These are phyloP conservation scores for Spiraea crenata DNA, from an alignment of 331 rosid genomes.

Conservation along the genomic window DNA sequence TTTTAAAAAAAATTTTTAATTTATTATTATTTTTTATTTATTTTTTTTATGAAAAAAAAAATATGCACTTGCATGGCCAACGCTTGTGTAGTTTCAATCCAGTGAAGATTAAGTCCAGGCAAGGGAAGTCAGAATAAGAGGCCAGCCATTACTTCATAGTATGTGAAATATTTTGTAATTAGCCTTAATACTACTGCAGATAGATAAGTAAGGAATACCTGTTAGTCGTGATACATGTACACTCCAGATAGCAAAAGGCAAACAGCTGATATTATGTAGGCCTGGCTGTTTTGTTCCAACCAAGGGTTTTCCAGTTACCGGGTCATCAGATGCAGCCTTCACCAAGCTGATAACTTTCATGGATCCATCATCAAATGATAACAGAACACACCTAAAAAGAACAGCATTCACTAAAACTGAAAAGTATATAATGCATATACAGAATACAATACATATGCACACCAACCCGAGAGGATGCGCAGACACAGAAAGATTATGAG, in stretches of 20 bases:
- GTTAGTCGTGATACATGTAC: slow-evolving; percentile 74
- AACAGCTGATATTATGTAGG: slow-evolving; percentile 44
- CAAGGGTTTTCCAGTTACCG: slow-evolving; percentile 65
- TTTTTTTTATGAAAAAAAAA: background rate
- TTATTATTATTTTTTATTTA: too few species aligned
- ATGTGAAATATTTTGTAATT: background rate
- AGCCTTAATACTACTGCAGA: background rate
- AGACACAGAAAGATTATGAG: slow-evolving; percentile 2
- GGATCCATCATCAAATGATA: slow-evolving; percentile 91
- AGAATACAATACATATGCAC: background rate
- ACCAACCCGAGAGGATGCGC: background rate
- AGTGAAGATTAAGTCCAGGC: background rate
- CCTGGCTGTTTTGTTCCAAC: slow-evolving; percentile 66
- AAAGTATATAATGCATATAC: background rate
- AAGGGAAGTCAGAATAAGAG: background rate
- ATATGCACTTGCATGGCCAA: background rate
- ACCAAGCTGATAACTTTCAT: slow-evolving; percentile 70
- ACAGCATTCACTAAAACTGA: slow-evolving; percentile 18
- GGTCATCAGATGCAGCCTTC: slow-evolving; percentile 72
- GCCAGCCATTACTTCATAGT: background rate
- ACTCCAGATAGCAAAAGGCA: slow-evolving; percentile 79
- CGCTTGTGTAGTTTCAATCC: background rate
- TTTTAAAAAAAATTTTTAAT: background rate
- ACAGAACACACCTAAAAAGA: slow-evolving; percentile 66
- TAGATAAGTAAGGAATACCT: slow-evolving; percentile 40